Conservation (phyloP, 1,284 basidiomycete species). For the Albatrellus sp. region DNA sequence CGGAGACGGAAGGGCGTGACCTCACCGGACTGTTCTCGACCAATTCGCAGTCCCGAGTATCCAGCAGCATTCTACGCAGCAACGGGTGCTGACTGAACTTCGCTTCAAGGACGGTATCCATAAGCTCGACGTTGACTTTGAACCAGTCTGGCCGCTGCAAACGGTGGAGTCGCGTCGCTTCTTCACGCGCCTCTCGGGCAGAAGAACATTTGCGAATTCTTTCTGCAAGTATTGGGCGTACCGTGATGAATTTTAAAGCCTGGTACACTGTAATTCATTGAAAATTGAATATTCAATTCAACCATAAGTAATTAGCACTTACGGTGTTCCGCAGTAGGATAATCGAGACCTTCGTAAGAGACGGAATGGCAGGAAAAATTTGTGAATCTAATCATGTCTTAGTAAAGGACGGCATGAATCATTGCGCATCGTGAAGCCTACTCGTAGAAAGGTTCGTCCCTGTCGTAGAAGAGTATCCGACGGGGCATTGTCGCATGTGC, state of each 20-base stretch:
- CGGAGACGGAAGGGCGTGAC: no score
- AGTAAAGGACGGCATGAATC: no score
- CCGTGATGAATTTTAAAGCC: conserved; percentile 13
- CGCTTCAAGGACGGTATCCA: conserved; percentile 15
- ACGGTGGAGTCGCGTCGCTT: conserved; percentile 9
- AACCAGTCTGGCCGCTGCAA: conserved; percentile 15
- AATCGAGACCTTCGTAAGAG: conserved; percentile 10
- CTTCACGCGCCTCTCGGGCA: conserved; percentile 12
- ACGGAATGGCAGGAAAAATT: conserved; percentile 18
- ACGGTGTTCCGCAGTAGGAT: conserved; percentile 20
- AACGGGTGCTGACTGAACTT: conserved; percentile 22
- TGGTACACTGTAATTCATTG: conserved; percentile 11
- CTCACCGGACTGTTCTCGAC: conserved; percentile 16
- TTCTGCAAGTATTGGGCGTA: conserved; percentile 12
- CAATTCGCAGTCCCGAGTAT: conserved; percentile 15
- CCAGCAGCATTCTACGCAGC: conserved; percentile 14
- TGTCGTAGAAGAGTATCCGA: no score
- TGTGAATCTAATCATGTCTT: conserved; percentile 6
- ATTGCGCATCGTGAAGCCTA: no score
- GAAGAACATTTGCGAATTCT: conserved; percentile 12
- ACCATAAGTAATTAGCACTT: conserved; percentile 1
- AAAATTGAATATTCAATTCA: neutral
- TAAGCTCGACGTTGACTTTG: conserved; percentile 13
- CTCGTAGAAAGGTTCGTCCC: no score
- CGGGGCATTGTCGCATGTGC: no score